Evolutionary conservation across 139 green algal genomes (phyloP).

Genomic region (Gonium pectorale): DNA sequence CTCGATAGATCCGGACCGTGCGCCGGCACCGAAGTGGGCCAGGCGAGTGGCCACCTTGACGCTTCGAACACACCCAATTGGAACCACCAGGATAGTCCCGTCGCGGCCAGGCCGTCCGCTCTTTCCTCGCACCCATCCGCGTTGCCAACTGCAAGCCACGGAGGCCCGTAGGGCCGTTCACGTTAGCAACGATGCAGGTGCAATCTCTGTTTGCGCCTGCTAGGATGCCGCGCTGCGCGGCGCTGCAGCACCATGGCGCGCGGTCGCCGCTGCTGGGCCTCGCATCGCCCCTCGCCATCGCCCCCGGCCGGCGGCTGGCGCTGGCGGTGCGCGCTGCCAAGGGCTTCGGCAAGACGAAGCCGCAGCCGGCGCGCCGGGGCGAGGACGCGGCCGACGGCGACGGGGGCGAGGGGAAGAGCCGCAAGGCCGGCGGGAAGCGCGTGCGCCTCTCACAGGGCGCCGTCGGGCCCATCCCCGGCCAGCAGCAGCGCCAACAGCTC

Average conservation of each 20-base stretch:
- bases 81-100: too few species aligned
- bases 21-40: too few species aligned
- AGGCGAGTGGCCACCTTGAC: too few species aligned
- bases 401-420: background rate
- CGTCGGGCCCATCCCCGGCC: constrained; percentile 1
- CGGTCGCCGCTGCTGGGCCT: background rate
- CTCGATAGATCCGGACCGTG: too few species aligned
- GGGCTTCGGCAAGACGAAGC: constrained; percentile 52
- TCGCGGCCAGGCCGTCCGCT: too few species aligned
- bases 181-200: background rate
- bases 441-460: background rate
- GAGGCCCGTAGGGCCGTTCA: too few species aligned
- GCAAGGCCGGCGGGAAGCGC: background rate
- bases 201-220: too few species aligned
- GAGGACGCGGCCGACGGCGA: background rate
- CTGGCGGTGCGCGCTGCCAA: constrained; percentile 39
- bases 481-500: constrained; percentile 7
- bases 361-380: background rate
- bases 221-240: too few species aligned
- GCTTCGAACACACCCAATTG: too few species aligned
- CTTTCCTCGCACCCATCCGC: too few species aligned
- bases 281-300: background rate
- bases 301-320: background rate
- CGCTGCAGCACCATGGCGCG: too few species aligned
- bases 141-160: too few species aligned